A percentile compares a stretch with the other conserved stretches of the same genome.
These are phyloP conservation scores for Acanthamoeba royreba DNA, from an alignment of 208 protist species.

Conservation along the genomic window DNA sequence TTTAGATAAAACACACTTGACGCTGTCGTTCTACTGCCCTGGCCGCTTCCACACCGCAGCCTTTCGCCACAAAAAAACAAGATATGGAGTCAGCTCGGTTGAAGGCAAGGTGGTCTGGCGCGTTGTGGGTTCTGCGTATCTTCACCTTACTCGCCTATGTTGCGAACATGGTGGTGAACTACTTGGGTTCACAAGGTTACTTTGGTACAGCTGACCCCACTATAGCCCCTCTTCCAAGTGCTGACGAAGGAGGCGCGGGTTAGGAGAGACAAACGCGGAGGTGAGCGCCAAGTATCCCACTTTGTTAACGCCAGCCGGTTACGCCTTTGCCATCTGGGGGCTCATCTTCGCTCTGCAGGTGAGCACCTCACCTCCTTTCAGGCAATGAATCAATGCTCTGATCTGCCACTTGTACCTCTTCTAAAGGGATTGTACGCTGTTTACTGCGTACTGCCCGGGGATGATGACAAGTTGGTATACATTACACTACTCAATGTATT, in stretches of 20 bases:
- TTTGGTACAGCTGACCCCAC: too few relatives aligned
- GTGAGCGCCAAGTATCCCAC: not conserved
- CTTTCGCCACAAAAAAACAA: too few relatives aligned
- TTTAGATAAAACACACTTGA: too few relatives aligned
- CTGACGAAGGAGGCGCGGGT: too few relatives aligned
- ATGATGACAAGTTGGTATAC: not conserved
- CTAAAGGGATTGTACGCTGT: not conserved
- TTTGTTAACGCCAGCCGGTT: not conserved
- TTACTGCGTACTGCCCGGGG: not conserved
- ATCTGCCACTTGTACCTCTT: too few relatives aligned
- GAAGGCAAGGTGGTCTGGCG: too few relatives aligned
- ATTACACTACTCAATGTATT: not conserved
- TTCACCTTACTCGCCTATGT: not conserved
- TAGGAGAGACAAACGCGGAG: not conserved
- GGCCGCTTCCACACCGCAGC: too few relatives aligned
- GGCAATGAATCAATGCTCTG: too few relatives aligned
- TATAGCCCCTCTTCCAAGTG: too few relatives aligned
- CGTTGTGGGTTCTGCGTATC: not conserved
- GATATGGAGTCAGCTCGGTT: too few relatives aligned
- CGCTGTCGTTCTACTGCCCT: too few relatives aligned
- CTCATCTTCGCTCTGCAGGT: not conserved
- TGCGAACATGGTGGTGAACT: not conserved
- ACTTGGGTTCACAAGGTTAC: not conserved
- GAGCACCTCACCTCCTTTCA: too few relatives aligned
- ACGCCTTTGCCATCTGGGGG: not conserved